Conservation (phyloP, 163 green algal species). For the Chlamydomonas reinhardtii region DNA sequence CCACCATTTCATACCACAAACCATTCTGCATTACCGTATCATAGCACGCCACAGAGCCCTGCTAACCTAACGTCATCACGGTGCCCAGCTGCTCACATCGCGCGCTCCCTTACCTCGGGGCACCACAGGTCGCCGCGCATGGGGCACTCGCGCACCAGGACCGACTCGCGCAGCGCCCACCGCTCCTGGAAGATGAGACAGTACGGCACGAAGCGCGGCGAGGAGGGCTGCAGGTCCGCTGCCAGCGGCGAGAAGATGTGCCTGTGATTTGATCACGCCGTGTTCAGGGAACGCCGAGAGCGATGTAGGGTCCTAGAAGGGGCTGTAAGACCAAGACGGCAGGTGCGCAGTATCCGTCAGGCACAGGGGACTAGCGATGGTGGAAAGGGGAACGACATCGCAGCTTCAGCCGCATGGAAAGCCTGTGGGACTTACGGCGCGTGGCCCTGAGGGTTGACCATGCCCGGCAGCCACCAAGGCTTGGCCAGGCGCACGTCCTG, state of each 20-base stretch:
- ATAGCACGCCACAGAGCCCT: too few relatives aligned
- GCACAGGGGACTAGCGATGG: too few relatives aligned
- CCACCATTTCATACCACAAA: too few relatives aligned
- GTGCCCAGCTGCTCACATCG: neutral
- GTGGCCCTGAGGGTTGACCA: too few relatives aligned
- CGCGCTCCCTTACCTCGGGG: slow-evolving; percentile 15
- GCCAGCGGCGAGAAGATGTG: slow-evolving; percentile 38
- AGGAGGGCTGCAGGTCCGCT: neutral
- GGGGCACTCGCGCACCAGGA: slow-evolving; percentile 24
- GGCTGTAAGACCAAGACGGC: too few relatives aligned
- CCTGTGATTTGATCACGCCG: neutral
- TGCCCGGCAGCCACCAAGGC: neutral
- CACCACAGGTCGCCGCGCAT: neutral
- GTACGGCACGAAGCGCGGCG: slow-evolving; percentile 35
- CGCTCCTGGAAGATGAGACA: slow-evolving; percentile 18
- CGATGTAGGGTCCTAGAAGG: too few relatives aligned
- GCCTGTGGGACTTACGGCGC: too few relatives aligned
- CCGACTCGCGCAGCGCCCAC: slow-evolving; percentile 17
- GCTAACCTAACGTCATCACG: too few relatives aligned
- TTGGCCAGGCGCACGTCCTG: slow-evolving; percentile 40
- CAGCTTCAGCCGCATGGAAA: neutral
- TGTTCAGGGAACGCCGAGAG: neutral
- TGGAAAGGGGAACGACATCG: too few relatives aligned
- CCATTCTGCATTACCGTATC: too few relatives aligned
- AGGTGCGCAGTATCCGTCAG: neutral